Conservation (phyloP, 129 eudicot species). For the Cynara cardunculus region DNA sequence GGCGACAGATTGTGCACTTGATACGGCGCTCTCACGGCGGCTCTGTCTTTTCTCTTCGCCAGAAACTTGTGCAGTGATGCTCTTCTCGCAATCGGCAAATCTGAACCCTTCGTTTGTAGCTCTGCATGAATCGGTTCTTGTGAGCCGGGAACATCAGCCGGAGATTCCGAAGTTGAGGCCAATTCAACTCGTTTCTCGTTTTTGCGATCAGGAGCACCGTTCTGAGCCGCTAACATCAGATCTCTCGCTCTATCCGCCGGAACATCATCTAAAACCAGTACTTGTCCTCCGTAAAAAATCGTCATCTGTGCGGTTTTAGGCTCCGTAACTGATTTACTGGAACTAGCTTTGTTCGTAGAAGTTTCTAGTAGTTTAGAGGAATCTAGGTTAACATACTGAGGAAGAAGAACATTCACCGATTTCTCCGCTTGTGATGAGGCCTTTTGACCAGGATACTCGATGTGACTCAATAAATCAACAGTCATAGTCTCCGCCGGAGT, state of each 20-base stretch:
- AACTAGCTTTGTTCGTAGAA: constrained; percentile 2
- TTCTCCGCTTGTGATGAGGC: background rate
- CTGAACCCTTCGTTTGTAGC: constrained; percentile 27
- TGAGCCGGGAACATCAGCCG: background rate
- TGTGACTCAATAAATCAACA: constrained; percentile 23
- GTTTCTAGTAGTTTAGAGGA: constrained; percentile 1
- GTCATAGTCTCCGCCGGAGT: background rate
- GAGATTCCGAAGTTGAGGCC: constrained; percentile 4
- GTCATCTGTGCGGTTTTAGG: constrained; percentile 52
- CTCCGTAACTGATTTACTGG: constrained; percentile 29
- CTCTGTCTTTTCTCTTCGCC: constrained; percentile 72
- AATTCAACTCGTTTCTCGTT: constrained; percentile 6
- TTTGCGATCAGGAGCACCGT: background rate
- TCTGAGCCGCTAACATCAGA: constrained; percentile 41
- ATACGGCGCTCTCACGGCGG: constrained; percentile 43
- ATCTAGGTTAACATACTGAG: constrained; percentile 26
- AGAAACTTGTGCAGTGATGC: constrained; percentile 68
- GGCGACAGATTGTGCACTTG: constrained; percentile 13
- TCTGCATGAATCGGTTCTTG: background rate
- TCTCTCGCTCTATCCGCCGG: constrained; percentile 52
- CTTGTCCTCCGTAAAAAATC: constrained; percentile 62
- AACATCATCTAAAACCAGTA: constrained; percentile 56
- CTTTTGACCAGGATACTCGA: background rate
- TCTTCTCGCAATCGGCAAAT: constrained; percentile 75
- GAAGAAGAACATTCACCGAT: constrained; percentile 1